A percentile compares a stretch with the other conserved stretches of the same genome.
Conservation (phyloP, 805 yeast species). For the Suhomyces canberraensis region DNA sequence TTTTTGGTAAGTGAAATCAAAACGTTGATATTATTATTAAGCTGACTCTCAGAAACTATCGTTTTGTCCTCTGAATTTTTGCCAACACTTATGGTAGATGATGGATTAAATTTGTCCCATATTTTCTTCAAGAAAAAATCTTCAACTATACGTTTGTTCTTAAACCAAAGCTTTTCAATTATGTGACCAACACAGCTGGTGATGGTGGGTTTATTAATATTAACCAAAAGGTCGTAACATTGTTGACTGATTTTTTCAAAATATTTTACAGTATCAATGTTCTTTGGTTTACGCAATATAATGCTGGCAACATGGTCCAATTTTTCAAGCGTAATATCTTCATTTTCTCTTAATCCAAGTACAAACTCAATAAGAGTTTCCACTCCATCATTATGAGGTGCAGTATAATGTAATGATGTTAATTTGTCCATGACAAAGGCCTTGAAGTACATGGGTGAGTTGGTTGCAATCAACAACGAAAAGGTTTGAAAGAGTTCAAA, state of each 20-base stretch:
- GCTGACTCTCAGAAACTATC: slow-evolving; percentile 43
- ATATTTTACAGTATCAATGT: slow-evolving; percentile 46
- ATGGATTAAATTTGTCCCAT: slow-evolving; percentile 46
- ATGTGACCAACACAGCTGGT: slow-evolving; percentile 55
- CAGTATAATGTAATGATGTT: slow-evolving; percentile 50
- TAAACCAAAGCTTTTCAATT: slow-evolving; percentile 47
- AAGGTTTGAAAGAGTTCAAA: slow-evolving; percentile 62
- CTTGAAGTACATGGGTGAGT: slow-evolving; percentile 46
- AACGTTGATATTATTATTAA: slow-evolving; percentile 65
- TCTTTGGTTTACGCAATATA: slow-evolving; percentile 59
- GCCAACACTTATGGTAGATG: background rate
- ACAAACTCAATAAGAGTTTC: slow-evolving; percentile 70
- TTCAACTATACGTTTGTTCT: slow-evolving; percentile 46
- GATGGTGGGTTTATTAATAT: slow-evolving; percentile 59
- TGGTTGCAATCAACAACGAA: slow-evolving; percentile 52
- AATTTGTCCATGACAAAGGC: slow-evolving; percentile 47
- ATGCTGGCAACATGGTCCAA: slow-evolving; percentile 66
- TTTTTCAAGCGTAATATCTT: slow-evolving; percentile 62
- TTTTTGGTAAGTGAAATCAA: slow-evolving; percentile 57
- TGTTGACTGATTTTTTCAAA: slow-evolving; percentile 62
- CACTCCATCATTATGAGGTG: slow-evolving; percentile 63
- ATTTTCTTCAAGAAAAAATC: slow-evolving; percentile 59
- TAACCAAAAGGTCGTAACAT: slow-evolving; percentile 53
- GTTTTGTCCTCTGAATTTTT: background rate
- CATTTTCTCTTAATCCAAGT: slow-evolving; percentile 72